Evolutionary conservation across 768 basidiomycete genomes (phyloP).

Genomic region (Calocybe gangraenosa): DNA sequence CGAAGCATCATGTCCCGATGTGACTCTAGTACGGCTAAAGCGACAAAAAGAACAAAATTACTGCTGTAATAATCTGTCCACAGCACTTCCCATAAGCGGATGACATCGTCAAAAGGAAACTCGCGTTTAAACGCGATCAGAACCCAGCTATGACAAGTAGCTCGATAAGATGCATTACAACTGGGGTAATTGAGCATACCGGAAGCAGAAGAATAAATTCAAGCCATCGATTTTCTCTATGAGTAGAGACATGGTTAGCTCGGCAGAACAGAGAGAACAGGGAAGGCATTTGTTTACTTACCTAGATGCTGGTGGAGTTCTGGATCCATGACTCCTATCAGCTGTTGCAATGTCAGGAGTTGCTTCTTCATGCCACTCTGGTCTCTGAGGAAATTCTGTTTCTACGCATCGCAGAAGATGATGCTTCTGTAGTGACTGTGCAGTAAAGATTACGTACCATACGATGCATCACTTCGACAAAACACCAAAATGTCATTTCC

Average conservation of each 20-base stretch:
- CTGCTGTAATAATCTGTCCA: conserved; percentile 92
- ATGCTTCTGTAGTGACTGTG: not conserved
- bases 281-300: too few relatives aligned
- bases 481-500: conserved; percentile 93
- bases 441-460: conserved; percentile 57
- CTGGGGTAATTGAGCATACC: conserved; percentile 43
- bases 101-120: conserved; percentile 87
- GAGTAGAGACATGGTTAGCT: not conserved
- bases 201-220: conserved; percentile 98
- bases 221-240: conserved; percentile 81
- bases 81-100: conserved; percentile 89
- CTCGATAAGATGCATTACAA: not conserved
- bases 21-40: conserved; percentile 89
- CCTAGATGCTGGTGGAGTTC: conserved; percentile 90
- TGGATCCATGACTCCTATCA: conserved; percentile 93
- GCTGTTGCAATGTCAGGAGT: conserved; percentile 80
- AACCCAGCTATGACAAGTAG: conserved; percentile 60
- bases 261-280: not conserved
- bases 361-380: conserved; percentile 99
- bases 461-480: conserved; percentile 90
- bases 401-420: conserved; percentile 41
- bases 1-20: conserved; percentile 94
- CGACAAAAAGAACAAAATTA: conserved; percentile 88
- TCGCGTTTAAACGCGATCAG: conserved; percentile 96
- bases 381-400: conserved; percentile 92